Base-by-base conservation (phyloP, 169 alveolate genomes). In the Besnoitia besnoiti region DNA sequence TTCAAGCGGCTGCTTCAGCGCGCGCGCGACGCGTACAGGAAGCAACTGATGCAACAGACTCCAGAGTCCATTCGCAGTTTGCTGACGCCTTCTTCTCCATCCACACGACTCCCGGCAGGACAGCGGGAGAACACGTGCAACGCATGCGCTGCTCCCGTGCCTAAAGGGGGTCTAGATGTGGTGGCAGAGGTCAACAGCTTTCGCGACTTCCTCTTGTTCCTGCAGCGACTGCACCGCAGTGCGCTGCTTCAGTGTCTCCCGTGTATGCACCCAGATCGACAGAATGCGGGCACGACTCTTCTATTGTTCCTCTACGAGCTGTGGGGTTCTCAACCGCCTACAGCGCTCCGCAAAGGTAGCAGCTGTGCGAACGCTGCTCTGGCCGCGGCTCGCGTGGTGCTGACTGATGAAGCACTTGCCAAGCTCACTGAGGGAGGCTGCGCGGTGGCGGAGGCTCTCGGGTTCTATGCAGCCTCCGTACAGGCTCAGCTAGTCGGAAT, bases 191-290 rank as follows among this genome's bases (percentile, higher is more conserved):
- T 27, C 46, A n/a, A 73, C 47, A 37, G 82, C 39, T 30, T 35
- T n/a, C 39, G 46, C 19, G 82, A 7, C 27, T 37, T 42, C 40
- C 87, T 77, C 35, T 14, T 37, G 16, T 77, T 77, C 40, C 35
- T 77, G 87, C 33, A 14, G 59, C 37, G 33, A 21, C 61, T 77
- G 14, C 87, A 77, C 55, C 61, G 59, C 40, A 40, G 35, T 14
- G 87, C 87, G 30, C 87, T 77, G 3, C 55, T 77, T 30, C 87
- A 77, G 40, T 77, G 61, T 37, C 87, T 77, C 87, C 87, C 87
- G 30, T 37, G 44, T 39, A 42, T 35, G 33, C 87, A 19, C 7
- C 87, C 87, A 37, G 87, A 77, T 37, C 87, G 87, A 39, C 87
- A 77, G 59, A 19, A 42, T 24, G 14, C 59, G 0, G 87, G 87